Percentiles rank a stretch among this genome's conserved stretches.
Evolutionary conservation across 768 basidiomycete genomes (phyloP).

Genomic region (Mycena galericulata): DNA sequence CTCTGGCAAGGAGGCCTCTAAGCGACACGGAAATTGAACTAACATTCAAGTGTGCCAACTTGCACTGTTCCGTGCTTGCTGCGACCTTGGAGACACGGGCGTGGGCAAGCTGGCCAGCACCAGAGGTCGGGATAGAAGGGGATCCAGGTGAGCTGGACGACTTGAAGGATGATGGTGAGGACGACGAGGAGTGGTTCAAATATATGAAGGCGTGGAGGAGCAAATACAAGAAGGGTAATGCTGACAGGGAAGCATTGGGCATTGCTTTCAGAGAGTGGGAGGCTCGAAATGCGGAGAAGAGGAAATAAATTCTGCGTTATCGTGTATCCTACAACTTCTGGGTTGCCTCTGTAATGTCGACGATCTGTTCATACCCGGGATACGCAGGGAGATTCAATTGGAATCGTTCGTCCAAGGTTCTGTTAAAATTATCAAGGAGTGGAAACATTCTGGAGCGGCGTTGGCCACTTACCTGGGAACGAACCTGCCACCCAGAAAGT

Average conservation of each 20-base stretch:
- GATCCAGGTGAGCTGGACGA: slow-evolving; percentile 42
- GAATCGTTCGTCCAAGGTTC: slow-evolving; percentile 78
- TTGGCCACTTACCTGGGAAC: slow-evolving; percentile 76
- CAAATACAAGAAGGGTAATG: slow-evolving; percentile 39
- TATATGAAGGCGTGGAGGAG: slow-evolving; percentile 45
- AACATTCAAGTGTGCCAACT: slow-evolving; percentile 26
- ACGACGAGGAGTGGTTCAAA: slow-evolving; percentile 39
- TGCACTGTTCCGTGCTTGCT: slow-evolving; percentile 24
- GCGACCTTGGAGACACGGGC: slow-evolving; percentile 27
- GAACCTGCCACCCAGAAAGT: slow-evolving; percentile 96
- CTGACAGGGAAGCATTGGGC: slow-evolving; percentile 10
- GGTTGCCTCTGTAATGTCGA: slow-evolving; percentile 59
- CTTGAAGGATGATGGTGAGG: slow-evolving; percentile 18
- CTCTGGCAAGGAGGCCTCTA: slow-evolving; percentile 41
- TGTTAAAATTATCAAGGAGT: slow-evolving; percentile 45
- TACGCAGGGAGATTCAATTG: slow-evolving; percentile 86
- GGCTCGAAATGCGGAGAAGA: too few species aligned
- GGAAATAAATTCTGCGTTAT: too few species aligned
- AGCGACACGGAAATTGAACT: slow-evolving; percentile 39
- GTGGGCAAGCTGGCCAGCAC: slow-evolving; percentile 41
- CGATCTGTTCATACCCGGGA: slow-evolving; percentile 83
- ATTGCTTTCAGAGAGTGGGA: slow-evolving; percentile 23
- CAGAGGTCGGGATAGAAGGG: slow-evolving; percentile 36
- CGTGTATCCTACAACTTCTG: slow-evolving; percentile 25
- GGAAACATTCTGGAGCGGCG: background rate